Conservation (phyloP, 768 basidiomycete species). For the Sporobolomyces roseus region DNA sequence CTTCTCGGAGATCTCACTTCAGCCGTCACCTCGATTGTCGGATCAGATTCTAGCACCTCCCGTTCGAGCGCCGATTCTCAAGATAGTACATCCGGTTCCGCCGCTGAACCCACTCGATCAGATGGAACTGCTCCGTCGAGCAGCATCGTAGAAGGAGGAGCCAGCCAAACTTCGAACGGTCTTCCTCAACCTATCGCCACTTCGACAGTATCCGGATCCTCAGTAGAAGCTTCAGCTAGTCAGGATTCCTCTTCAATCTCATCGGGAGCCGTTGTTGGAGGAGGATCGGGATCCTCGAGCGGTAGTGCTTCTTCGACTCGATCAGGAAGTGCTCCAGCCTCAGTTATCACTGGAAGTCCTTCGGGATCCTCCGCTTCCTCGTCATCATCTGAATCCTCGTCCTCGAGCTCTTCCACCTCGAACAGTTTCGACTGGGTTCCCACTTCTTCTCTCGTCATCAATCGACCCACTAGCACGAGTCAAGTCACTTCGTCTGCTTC, state of each 20-base stretch:
- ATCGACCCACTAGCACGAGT: slow-evolving; percentile 27
- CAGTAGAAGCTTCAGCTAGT: no score
- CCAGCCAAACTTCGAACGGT: background rate
- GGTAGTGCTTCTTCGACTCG: background rate
- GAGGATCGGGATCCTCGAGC: background rate
- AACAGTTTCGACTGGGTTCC: slow-evolving; percentile 42
- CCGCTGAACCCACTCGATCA: background rate
- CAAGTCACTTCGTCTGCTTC: slow-evolving; percentile 12
- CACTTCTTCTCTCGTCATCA: slow-evolving; percentile 39
- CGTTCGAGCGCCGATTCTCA: background rate
- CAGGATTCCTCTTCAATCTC: no score
- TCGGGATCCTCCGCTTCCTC: slow-evolving; percentile 6
- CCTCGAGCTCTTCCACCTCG: slow-evolving; percentile 6
- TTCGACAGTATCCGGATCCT: background rate
- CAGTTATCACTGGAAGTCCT: background rate
- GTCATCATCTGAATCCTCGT: background rate
- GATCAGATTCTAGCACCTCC: background rate
- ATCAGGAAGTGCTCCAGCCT: background rate
- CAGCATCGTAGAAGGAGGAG: background rate
- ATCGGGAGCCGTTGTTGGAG: background rate
- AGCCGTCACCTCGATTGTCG: slow-evolving; percentile 9
- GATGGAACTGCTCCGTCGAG: background rate
- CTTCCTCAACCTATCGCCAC: background rate
- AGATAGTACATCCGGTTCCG: background rate
- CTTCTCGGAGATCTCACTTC: slow-evolving; percentile 15